Evolutionary conservation across 768 basidiomycete species (phyloP).

Genomic region (Termitomyces heimii): DNA sequence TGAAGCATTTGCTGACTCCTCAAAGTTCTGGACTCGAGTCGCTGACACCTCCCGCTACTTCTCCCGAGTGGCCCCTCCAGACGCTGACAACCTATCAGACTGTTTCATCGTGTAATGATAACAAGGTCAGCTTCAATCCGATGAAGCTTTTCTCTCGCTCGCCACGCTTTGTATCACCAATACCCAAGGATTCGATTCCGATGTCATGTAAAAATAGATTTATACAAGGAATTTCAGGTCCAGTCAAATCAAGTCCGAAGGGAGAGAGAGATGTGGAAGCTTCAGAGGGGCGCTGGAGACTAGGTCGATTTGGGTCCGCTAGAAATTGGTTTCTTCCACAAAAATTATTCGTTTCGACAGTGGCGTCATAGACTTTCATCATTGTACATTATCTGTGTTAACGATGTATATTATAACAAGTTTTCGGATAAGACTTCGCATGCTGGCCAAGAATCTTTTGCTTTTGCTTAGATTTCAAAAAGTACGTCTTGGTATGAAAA

Average conservation of each 20-base stretch:
- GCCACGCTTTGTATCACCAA: slow-evolving; percentile 1
- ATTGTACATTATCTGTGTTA: background rate
- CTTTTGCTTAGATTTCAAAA: background rate
- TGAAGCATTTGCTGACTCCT: slow-evolving; percentile 1
- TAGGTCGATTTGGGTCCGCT: slow-evolving; percentile 6
- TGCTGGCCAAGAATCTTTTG: too few species aligned
- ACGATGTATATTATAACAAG: background rate
- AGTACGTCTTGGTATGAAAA: background rate
- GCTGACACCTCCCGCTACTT: background rate
- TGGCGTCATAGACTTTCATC: background rate
- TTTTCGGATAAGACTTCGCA: background rate
- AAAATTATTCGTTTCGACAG: slow-evolving; percentile 9
- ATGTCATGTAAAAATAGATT: background rate
- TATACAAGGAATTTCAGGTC: background rate
- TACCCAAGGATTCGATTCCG: background rate
- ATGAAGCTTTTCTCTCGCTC: slow-evolving; percentile 11
- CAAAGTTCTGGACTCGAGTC: slow-evolving; percentile 5
- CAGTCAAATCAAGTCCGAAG: background rate
- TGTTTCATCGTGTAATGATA: background rate
- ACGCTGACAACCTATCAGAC: background rate
- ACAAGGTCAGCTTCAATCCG: slow-evolving; percentile 3
- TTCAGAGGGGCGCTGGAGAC: slow-evolving; percentile 1
- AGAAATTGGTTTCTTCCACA: slow-evolving; percentile 12
- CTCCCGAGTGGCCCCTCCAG: background rate
- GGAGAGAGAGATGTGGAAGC: background rate